phyloP scores from a whole-genome alignment of 2,329 filamentous ascomycete species.

The Exophiala aquamarina region DNA sequence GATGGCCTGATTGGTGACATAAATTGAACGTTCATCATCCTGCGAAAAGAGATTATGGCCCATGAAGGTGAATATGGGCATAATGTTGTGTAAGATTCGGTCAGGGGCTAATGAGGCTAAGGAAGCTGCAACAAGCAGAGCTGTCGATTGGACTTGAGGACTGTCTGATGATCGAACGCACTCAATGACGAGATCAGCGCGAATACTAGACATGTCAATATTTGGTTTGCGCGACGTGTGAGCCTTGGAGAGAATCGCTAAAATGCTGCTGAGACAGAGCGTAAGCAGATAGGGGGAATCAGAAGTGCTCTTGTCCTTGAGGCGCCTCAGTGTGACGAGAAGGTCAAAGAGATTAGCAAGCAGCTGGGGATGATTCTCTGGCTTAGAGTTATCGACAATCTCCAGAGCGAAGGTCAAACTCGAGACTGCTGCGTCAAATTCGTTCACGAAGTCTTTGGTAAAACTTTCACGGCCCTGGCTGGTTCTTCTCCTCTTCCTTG shows the following conservation, averaged over 20 bases:
- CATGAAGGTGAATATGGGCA: slow-evolving; percentile 99
- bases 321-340: slow-evolving; percentile 82
- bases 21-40: slow-evolving; percentile 93
- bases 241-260: slow-evolving; percentile 79
- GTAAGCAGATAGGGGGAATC: slow-evolving; percentile 90
- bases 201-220: slow-evolving; percentile 76
- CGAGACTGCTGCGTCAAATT: slow-evolving; percentile 16
- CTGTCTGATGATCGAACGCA: slow-evolving; percentile 90
- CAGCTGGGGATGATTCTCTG: slow-evolving; percentile 71
- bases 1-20: slow-evolving; percentile 92
- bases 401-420: slow-evolving; percentile 75
- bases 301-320: slow-evolving; percentile 76
- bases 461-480: slow-evolving; percentile 61
- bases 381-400: slow-evolving; percentile 77
- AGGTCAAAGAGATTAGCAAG: slow-evolving; percentile 78
- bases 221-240: slow-evolving; percentile 55
- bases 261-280: slow-evolving; percentile 75
- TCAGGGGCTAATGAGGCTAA: slow-evolving; percentile 87
- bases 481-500: slow-evolving; percentile 75
- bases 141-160: slow-evolving; percentile 89
- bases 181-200: slow-evolving; percentile 88
- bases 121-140: slow-evolving; percentile 81
- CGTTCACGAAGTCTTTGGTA: slow-evolving; percentile 41
- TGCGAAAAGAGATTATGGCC: slow-evolving; percentile 86
- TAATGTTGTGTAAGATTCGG: slow-evolving; percentile 90